A percentile compares a stretch with the other conserved stretches of the same genome.
These are phyloP conservation scores for Kuraishia ogatae DNA, from an alignment of 805 yeast species.

Conservation along the genomic window DNA sequence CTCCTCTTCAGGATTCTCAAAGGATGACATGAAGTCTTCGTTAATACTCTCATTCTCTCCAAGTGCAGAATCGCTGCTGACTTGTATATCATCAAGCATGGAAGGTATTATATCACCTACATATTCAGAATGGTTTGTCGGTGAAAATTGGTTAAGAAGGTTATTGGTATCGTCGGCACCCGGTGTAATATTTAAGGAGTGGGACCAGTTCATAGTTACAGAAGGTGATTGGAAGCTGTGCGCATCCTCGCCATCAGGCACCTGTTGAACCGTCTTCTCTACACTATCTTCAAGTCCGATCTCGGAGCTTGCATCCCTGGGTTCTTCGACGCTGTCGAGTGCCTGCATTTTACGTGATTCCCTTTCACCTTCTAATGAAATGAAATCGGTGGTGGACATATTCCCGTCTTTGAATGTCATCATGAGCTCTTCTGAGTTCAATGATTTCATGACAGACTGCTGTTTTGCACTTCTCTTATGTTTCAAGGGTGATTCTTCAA, in stretches of 20 bases:
- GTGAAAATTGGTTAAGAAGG: neutral
- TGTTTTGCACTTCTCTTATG: neutral
- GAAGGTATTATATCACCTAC: slow-evolving; percentile 8
- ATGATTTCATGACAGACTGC: neutral
- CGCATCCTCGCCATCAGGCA: neutral
- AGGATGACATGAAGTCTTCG: slow-evolving; percentile 5
- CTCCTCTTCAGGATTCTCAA: slow-evolving; percentile 2
- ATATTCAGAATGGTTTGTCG: neutral
- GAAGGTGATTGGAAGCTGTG: slow-evolving; percentile 24
- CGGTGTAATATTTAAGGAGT: slow-evolving; percentile 18
- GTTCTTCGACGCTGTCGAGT: neutral
- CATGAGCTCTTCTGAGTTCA: neutral
- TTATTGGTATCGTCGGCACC: slow-evolving; percentile 6
- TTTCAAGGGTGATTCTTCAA: neutral
- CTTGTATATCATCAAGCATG: slow-evolving; percentile 7
- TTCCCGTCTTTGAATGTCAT: neutral
- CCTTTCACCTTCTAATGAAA: neutral
- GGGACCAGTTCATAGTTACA: slow-evolving; percentile 27
- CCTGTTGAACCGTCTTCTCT: neutral
- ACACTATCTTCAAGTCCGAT: neutral
- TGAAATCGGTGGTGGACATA: neutral
- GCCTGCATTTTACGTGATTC: neutral
- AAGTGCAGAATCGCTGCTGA: neutral
- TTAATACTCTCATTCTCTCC: slow-evolving; percentile 1
- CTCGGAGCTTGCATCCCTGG: neutral